Conservation (phyloP, 2,329 filamentous ascomycete genomes). For the Fusarium fracticaudum region DNA sequence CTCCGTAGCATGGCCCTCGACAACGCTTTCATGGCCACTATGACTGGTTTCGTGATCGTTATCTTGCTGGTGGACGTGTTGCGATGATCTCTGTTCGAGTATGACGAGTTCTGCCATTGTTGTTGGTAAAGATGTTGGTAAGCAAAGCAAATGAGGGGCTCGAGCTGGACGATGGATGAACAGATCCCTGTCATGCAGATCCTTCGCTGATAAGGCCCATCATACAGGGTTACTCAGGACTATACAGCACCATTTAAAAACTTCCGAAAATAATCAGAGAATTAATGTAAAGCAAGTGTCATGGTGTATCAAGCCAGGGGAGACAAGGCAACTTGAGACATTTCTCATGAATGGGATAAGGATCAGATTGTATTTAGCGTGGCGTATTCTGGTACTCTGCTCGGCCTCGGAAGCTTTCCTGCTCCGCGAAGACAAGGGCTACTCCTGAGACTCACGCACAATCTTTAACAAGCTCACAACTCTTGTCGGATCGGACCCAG, state of each 20-base stretch:
- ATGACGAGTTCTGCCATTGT: background rate
- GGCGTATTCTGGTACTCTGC: background rate
- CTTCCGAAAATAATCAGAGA: background rate
- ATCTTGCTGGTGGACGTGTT: fast-evolving
- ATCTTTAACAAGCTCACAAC: background rate
- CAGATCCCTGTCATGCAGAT: background rate
- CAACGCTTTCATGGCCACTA: background rate
- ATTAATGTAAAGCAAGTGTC: background rate
- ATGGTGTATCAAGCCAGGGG: too few relatives aligned
- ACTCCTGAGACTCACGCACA: background rate
- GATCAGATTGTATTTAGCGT: too few relatives aligned
- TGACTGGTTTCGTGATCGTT: fast-evolving
- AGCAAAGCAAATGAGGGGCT: background rate
- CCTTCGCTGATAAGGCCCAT: background rate
- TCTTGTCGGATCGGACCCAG: background rate
- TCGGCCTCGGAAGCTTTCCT: background rate
- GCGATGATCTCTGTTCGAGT: fast-evolving
- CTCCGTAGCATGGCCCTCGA: fast-evolving
- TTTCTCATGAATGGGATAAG: too few relatives aligned
- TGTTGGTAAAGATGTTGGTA: background rate
- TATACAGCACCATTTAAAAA: background rate
- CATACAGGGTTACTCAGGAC: too few relatives aligned
- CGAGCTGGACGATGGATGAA: background rate
- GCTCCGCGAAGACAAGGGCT: background rate
- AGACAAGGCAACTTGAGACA: too few relatives aligned